Evolutionary conservation across 2,329 filamentous ascomycete genomes (phyloP).

Genomic region (Pseudonectria foliicola): DNA sequence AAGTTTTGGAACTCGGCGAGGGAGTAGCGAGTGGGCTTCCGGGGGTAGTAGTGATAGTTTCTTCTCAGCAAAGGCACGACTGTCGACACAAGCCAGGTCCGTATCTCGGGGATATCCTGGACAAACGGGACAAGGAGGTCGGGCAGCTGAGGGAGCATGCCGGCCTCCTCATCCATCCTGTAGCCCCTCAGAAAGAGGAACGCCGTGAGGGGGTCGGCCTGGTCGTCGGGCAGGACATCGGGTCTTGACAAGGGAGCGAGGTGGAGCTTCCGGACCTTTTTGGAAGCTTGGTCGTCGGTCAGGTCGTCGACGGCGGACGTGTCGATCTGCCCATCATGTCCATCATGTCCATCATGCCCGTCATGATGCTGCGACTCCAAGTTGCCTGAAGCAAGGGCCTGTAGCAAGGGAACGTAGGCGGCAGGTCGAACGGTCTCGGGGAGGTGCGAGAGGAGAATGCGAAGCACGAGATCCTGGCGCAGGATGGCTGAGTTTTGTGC

Average conservation of each 20-base stretch:
- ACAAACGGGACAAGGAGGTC: constrained; percentile 64
- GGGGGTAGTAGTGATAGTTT: constrained; percentile 62
- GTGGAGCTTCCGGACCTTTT: constrained; percentile 55
- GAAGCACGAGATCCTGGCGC: constrained; percentile 57
- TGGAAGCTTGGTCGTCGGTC: constrained; percentile 56
- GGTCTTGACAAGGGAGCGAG: constrained; percentile 51
- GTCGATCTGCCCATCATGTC: constrained; percentile 43
- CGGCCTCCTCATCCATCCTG: constrained; percentile 63
- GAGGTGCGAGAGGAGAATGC: constrained; percentile 68
- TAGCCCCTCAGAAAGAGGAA: constrained; percentile 65
- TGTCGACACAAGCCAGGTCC: constrained; percentile 61
- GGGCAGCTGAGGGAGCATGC: constrained; percentile 61
- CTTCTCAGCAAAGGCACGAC: constrained; percentile 62
- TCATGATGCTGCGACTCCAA: constrained; percentile 34
- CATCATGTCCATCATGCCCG: too few relatives aligned
- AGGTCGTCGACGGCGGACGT: constrained; percentile 48
- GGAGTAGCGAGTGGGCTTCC: constrained; percentile 39
- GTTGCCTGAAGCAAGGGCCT: constrained; percentile 45
- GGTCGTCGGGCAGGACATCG: constrained; percentile 38
- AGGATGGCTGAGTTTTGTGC: constrained; percentile 51
- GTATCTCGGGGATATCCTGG: constrained; percentile 50
- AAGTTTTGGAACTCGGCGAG: constrained; percentile 58
- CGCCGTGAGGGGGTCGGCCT: constrained; percentile 48
- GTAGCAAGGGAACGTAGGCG: constrained; percentile 55
- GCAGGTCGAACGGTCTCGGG: constrained; percentile 62